Conservation (phyloP, 306 rosid genomes). For the Pachyrhizus erosus region DNA sequence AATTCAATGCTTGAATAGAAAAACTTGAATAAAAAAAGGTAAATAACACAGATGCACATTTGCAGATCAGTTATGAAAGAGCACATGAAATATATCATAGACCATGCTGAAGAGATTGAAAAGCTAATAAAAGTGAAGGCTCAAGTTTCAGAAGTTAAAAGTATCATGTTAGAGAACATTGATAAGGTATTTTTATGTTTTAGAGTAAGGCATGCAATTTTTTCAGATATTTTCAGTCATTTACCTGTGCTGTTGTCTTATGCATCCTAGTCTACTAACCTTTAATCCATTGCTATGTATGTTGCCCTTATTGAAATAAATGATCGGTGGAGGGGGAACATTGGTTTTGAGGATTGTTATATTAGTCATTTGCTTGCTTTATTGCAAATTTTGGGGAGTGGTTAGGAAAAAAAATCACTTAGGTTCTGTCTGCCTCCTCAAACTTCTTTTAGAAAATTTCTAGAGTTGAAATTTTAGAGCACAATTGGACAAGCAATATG, state of each 20-base stretch:
- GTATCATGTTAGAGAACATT: slow-evolving; percentile 88
- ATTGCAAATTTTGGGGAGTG: slow-evolving; percentile 28
- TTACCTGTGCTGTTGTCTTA: slow-evolving; percentile 3
- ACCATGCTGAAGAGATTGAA: slow-evolving; percentile 89
- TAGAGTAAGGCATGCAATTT: neutral
- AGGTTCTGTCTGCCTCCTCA: neutral
- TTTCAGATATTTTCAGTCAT: neutral
- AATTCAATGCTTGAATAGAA: slow-evolving; percentile 17
- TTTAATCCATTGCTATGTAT: slow-evolving; percentile 6
- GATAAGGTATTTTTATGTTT: slow-evolving; percentile 50
- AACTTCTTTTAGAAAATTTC: neutral
- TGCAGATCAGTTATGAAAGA: slow-evolving; percentile 88
- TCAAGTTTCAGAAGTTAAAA: slow-evolving; percentile 90
- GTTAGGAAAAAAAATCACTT: neutral
- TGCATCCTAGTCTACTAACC: neutral
- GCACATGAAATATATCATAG: slow-evolving; percentile 91
- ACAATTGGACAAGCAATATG: neutral
- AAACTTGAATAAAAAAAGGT: neutral
- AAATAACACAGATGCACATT: slow-evolving; percentile 37
- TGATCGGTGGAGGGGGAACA: neutral
- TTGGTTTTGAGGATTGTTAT: neutral
- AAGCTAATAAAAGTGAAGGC: slow-evolving; percentile 92
- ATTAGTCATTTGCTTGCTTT: neutral
- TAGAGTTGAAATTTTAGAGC: neutral
- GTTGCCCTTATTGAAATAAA: slow-evolving; percentile 26